Evolutionary conservation across 2,329 filamentous ascomycete species (phyloP), one percentile per base, ranked within the genome.

Genomic region (Xylaria sp.): DNA sequence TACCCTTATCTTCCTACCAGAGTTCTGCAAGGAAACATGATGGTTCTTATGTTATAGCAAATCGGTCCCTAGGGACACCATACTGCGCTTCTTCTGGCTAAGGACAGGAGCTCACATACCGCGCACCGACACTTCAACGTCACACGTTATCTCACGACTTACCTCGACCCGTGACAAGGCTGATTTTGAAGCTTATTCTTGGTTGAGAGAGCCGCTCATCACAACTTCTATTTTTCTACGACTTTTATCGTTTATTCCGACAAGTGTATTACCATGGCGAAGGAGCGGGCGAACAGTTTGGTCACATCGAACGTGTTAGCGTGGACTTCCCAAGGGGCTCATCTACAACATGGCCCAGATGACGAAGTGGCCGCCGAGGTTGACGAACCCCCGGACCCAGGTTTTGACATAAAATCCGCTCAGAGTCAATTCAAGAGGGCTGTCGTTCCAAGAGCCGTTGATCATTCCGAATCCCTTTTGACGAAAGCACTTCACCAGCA

Each of bases 321-420:
- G 63, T 85, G 84, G 82, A 81, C 81, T 54, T 77, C 83, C 46
- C 82, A 84, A 64, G 78, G 81, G 58, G 79, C 81, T 70, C 83
- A 82, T 58, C 79, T 83, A 76, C 81, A 83, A 73, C 78, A 81
- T 44, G 80, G 81, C 28, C 76, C 81, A 20, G 84, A 87, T 72
- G 87, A 89, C 68, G 94, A 97, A 66, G 80, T 90, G 74, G 83
- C 86, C 68, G 88, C 92, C 73, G 95, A 98, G 76, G 86, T 90
- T 60, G 95, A 98, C 81, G 95, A 98, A 81, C 94, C 94, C 59
- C 94, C 94, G 76, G 94, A 98, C 82, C 77, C 82, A 77, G 73
- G 72, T 57, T 72, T 71, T 71, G 80, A 68, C 75, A 71, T 67
- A 73, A 77, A 70, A 73, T 63, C 73, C 70, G 52, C 68, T 67